Evolutionary conservation across 306 rosid genomes (phyloP), one percentile per base, ranked within the genome.

Genomic region (Spatholobus suberectus): DNA sequence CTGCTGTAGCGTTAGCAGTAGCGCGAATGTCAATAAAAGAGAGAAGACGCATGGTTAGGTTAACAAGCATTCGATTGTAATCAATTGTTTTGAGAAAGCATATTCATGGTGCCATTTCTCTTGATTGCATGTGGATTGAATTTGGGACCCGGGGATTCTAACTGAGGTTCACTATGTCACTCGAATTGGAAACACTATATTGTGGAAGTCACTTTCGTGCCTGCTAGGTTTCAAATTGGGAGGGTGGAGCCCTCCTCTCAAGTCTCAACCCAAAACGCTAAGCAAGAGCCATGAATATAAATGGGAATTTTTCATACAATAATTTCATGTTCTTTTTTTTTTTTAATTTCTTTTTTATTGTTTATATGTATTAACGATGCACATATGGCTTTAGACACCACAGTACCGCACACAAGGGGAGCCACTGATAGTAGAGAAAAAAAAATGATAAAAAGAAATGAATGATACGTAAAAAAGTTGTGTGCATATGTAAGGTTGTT

Each of bases 151-250:
- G 9, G 26, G 11, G 34, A 26, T 82, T 82, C 21, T 27, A 54
- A 40, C 32, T 41, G 63, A 40, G 41, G 11, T 67, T 74, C 59
- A 43, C 63, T 34, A 26, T 76, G 78, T 83, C 78, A 29, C 54
- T 68, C 21, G 27, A 76, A 82, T 21, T 44, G 58, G 70, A 43
- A 70, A 76, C 73, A 83, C 9, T 62, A 20, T 14, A 15, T 49
- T 51, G 78, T 76, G 86, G 62, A 69, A 23, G 78, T 76, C 86
- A 57, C 32, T 69, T 44, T 83, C 57, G 0, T 69, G 86, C 69
- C 82, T 34, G 21, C 41, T 55, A 11, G 47, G 32, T 76, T 67
- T 67, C 63, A 0, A 37, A 23, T 65, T 24, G 55, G 51, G 63
- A 54, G 24, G 65, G 72, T 76, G 77, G 81, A 68, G 32, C 77